Evolutionary conservation across 75 land plant genomes (phyloP).

Genomic region (Isoetes taiwanensis): DNA sequence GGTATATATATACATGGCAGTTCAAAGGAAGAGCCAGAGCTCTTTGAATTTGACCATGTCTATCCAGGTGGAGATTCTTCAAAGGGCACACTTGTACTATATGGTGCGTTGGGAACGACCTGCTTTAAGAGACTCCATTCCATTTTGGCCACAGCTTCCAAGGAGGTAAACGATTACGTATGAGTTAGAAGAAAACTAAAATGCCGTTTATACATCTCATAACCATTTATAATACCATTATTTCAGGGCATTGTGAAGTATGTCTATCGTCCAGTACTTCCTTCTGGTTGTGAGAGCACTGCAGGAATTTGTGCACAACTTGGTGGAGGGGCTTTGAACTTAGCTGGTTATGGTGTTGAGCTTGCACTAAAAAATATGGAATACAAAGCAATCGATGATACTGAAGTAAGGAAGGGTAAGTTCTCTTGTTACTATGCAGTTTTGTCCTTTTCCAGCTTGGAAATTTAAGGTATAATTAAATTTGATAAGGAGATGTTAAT

Average conservation of each 20-base stretch:
- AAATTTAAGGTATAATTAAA: no score
- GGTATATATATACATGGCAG: no score
- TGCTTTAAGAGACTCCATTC: conserved; percentile 62
- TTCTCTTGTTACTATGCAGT: background rate
- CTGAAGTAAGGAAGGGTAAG: conserved; percentile 68
- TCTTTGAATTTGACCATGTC: conserved; percentile 91
- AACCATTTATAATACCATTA: background rate
- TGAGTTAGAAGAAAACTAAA: background rate
- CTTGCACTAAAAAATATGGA: conserved; percentile 99
- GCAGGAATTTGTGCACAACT: conserved; percentile 40
- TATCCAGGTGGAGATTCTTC: conserved; percentile 33
- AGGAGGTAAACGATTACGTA: conserved; percentile 28
- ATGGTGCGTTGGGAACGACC: conserved; percentile 77
- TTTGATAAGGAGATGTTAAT: no score
- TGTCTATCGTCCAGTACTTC: conserved; percentile 68
- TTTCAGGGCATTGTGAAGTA: conserved; percentile 61
- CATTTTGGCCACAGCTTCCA: conserved; percentile 45
- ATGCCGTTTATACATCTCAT: background rate
- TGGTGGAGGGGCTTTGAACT: conserved; percentile 46
- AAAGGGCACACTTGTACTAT: conserved; percentile 45
- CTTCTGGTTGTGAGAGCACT: conserved; percentile 47
- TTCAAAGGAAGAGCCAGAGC: conserved; percentile 49
- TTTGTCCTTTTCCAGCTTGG: background rate
- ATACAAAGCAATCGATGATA: conserved; percentile 96
- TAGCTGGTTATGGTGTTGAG: conserved; percentile 97